A percentile compares a stretch with the other conserved stretches of the same genome.
These are phyloP conservation scores for Saccharomycopsis lassenensis DNA, from an alignment of 805 yeast species.

Conservation along the genomic window DNA sequence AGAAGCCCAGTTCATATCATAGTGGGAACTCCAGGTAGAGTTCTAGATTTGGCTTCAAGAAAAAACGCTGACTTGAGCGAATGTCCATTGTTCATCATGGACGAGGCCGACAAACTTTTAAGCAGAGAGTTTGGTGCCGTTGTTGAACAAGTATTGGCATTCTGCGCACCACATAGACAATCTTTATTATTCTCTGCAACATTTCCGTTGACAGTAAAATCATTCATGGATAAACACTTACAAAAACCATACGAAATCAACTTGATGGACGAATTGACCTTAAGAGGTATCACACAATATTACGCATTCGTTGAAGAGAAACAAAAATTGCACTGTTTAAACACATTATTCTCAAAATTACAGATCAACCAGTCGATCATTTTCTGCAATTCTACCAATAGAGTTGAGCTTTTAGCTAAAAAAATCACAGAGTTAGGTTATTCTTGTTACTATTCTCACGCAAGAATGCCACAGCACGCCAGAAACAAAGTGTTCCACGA, in stretches of 20 bases:
- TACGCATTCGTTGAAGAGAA: constrained; percentile 98
- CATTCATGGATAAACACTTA: constrained; percentile 84
- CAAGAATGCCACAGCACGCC: constrained; percentile 93
- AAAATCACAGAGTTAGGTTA: constrained; percentile 94
- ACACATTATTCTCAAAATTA: constrained; percentile 86
- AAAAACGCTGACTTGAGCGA: constrained; percentile 76
- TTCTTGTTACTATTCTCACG: constrained; percentile 95
- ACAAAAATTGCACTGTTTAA: constrained; percentile 91
- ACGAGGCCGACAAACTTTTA: constrained; percentile 96
- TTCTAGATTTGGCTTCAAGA: constrained; percentile 86
- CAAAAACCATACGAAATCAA: constrained; percentile 91
- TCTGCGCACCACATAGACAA: constrained; percentile 74
- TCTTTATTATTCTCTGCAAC: constrained; percentile 89
- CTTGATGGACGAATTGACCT: constrained; percentile 93
- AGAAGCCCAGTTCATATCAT: constrained; percentile 87
- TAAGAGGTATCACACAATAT: constrained; percentile 93
- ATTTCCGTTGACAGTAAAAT: constrained; percentile 87
- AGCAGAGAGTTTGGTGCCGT: constrained; percentile 81
- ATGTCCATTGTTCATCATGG: constrained; percentile 88
- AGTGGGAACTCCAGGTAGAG: constrained; percentile 98
- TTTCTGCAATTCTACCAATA: constrained; percentile 91
- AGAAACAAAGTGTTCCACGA: constrained; percentile 98
- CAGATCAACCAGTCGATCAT: constrained; percentile 95
- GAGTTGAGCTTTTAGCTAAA: constrained; percentile 92
- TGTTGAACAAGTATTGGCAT: constrained; percentile 74